A percentile compares a stretch with the other conserved stretches of the same genome.
Evolutionary conservation across 352 stramenopile species (phyloP).

Genomic region (Phytophthora chlamydospora): DNA sequence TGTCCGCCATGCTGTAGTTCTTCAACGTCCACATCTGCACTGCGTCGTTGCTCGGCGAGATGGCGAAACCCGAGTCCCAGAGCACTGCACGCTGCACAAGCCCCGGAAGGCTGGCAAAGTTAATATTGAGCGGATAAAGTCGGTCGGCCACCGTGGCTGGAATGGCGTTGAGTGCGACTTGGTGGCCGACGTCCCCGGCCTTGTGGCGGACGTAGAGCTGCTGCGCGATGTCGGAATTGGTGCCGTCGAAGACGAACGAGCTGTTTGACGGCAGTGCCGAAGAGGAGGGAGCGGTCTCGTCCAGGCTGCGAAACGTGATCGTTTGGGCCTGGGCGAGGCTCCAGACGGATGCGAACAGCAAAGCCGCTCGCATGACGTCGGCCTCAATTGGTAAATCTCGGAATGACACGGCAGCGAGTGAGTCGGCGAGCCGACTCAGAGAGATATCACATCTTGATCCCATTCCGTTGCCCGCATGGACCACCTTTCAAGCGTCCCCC

Average conservation of each 20-base stretch:
- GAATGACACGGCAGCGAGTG: too few relatives aligned
- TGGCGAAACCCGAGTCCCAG: conserved; percentile 43
- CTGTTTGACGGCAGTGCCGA: not conserved
- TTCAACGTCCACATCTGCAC: conserved; percentile 32
- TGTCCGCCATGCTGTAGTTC: conserved; percentile 27
- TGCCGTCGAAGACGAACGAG: conserved; percentile 39
- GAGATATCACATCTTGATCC: too few relatives aligned
- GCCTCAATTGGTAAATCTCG: too few relatives aligned
- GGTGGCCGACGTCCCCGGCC: conserved; percentile 9
- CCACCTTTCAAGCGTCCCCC: too few relatives aligned
- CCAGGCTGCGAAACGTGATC: conserved; percentile 21
- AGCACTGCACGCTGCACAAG: conserved; percentile 41
- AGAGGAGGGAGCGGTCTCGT: not conserved
- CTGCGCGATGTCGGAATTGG: conserved; percentile 44
- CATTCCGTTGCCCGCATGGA: too few relatives aligned
- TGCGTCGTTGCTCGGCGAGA: conserved; percentile 20
- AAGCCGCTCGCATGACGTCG: too few relatives aligned
- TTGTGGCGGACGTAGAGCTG: conserved; percentile 38
- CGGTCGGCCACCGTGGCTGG: conserved; percentile 16
- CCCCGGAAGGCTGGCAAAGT: conserved; percentile 30
- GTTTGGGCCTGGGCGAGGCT: conserved; percentile 1
- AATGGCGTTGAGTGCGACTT: conserved; percentile 19
- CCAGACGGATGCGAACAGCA: not conserved
- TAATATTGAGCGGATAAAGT: conserved; percentile 19
- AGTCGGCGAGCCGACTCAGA: too few relatives aligned